Conservation (phyloP, 1,139 yeast genomes). For the Sugiyamaella xylanicola region DNA sequence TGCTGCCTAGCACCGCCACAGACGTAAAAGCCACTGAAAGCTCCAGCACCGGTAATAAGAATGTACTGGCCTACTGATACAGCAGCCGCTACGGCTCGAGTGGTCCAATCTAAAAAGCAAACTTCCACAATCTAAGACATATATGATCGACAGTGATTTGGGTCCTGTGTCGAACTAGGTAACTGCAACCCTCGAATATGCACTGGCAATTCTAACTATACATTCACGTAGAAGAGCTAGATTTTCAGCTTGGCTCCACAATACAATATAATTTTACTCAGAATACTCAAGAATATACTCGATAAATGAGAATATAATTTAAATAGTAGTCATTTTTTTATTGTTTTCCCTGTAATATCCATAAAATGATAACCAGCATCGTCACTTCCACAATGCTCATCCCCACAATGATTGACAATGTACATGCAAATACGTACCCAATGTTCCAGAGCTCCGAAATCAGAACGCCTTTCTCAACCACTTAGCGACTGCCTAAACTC, state of each 20-base stretch:
- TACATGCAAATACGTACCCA: not conserved
- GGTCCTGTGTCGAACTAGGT: not conserved
- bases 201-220: not conserved
- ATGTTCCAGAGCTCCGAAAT: not conserved
- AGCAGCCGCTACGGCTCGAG: too few species aligned
- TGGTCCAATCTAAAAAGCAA: not conserved
- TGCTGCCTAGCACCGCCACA: too few species aligned
- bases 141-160: not conserved
- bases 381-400: too few species aligned
- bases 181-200: constrained; percentile 1
- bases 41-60: too few species aligned
- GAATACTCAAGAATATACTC: not conserved
- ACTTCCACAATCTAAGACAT: not conserved
- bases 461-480: not conserved
- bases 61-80: too few species aligned
- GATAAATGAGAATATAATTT: not conserved
- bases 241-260: too few species aligned
- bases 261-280: too few species aligned
- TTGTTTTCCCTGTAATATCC: too few species aligned
- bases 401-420: not conserved
- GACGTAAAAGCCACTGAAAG: too few species aligned
- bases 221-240: too few species aligned
- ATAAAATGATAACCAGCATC: too few species aligned
- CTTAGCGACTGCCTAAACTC: not conserved
- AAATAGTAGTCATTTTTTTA: not conserved